Percentiles rank a stretch among this genome's conserved stretches.
Conservation (phyloP, 179 eudicot species). For the Vitellaria paradoxa region DNA sequence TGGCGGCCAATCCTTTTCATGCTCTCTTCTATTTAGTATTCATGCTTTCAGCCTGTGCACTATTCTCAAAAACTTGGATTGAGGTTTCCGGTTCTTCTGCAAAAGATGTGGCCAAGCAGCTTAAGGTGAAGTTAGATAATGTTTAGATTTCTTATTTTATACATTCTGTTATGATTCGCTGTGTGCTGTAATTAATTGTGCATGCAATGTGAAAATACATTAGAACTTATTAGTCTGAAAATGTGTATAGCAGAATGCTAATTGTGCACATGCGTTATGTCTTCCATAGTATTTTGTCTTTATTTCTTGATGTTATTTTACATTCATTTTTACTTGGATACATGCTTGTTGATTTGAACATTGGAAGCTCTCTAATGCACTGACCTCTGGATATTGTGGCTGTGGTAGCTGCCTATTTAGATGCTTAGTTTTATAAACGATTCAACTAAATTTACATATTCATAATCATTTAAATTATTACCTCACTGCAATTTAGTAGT, state of each 20-base stretch:
- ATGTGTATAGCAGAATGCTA: neutral
- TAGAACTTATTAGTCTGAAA: neutral
- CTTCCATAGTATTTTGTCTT: too few species aligned
- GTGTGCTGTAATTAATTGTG: neutral
- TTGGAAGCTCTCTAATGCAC: too few species aligned
- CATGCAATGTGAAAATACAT: neutral
- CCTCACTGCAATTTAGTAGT: too few species aligned
- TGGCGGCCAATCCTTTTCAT: slow-evolving; percentile 83
- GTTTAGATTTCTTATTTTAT: neutral
- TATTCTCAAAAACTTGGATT: slow-evolving; percentile 83
- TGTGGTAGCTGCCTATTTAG: too few species aligned
- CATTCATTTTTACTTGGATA: too few species aligned
- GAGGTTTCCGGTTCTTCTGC: slow-evolving; percentile 91
- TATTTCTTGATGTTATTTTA: too few species aligned
- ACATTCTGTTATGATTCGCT: neutral
- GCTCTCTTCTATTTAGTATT: slow-evolving; percentile 73
- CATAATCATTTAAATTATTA: too few species aligned
- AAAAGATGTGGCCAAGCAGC: slow-evolving; percentile 80
- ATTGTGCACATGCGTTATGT: neutral
- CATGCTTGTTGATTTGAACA: too few species aligned
- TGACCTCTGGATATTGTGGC: neutral
- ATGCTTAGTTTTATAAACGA: too few species aligned
- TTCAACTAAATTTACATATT: too few species aligned
- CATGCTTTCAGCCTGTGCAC: slow-evolving; percentile 80
- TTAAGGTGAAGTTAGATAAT: slow-evolving; percentile 42